Percentiles rank a stretch among this genome's conserved stretches.
Conservation (phyloP, 768 basidiomycete genomes). For the Termitomyces sp. region DNA sequence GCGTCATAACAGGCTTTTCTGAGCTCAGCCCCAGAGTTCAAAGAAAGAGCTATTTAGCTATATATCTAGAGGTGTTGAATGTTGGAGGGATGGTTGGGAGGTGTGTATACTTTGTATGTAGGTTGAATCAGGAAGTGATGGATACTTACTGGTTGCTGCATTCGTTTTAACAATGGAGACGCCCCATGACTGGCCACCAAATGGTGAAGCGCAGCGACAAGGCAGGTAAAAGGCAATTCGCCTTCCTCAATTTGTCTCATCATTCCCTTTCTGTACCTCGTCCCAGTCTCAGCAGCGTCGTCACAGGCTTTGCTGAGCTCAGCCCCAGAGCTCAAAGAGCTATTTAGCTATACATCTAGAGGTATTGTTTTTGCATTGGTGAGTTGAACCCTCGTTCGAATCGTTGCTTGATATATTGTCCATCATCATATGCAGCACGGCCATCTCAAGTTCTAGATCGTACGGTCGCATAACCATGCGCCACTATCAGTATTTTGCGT, state of each 20-base stretch:
- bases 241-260: background rate
- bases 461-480: background rate
- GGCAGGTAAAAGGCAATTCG: background rate
- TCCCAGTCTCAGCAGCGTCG: background rate
- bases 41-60: background rate
- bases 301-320: slow-evolving; percentile 2
- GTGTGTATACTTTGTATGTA: too few species aligned
- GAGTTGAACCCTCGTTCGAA: slow-evolving; percentile 17
- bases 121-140: too few species aligned
- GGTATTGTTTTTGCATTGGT: slow-evolving; percentile 53
- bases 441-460: slow-evolving; percentile 38
- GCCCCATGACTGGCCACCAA: background rate
- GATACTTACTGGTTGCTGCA: too few species aligned
- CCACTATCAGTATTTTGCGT: background rate
- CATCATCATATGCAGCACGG: slow-evolving; percentile 31
- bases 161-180: too few species aligned
- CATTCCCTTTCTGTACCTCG: background rate
- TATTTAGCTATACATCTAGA: slow-evolving; percentile 42
- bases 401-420: background rate
- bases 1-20: background rate
- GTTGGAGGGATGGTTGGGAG: too few species aligned
- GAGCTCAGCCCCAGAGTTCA: background rate
- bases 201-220: background rate
- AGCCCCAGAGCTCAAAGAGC: slow-evolving; percentile 45
- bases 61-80: background rate